Conservation (phyloP, 106 monocot genomes). For the Alisma plantagoaquatica region DNA sequence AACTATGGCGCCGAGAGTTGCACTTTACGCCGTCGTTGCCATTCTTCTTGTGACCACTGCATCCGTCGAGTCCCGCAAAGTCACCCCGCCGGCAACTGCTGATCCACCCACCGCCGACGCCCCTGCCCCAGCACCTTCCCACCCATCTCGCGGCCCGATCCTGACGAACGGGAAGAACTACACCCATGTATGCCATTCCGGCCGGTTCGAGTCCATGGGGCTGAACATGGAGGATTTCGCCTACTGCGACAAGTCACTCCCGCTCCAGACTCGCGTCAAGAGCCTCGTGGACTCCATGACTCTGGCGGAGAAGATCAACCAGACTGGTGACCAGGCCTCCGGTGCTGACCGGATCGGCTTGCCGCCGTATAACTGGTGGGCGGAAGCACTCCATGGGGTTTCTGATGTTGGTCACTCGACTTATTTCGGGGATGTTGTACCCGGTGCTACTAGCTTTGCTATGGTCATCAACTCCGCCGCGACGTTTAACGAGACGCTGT, state of each 20-base stretch:
- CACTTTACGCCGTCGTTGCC: too few relatives aligned
- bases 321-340: too few relatives aligned
- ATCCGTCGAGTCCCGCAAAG: too few relatives aligned
- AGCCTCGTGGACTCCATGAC: conserved; percentile 6
- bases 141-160: not conserved
- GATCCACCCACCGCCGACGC: too few relatives aligned
- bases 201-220: not conserved
- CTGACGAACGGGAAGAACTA: not conserved
- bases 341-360: conserved; percentile 14
- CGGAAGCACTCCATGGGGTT: conserved; percentile 16
- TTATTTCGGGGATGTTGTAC: conserved; percentile 1
- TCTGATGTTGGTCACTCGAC: conserved; percentile 16
- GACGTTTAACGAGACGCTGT: conserved; percentile 7
- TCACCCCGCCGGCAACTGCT: too few relatives aligned
- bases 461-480: conserved; percentile 1
- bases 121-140: too few relatives aligned
- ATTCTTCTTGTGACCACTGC: too few relatives aligned
- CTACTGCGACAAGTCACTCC: conserved; percentile 13
- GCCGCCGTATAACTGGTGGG: conserved; percentile 25
- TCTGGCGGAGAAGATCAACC: not conserved
- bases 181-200: conserved; percentile 9
- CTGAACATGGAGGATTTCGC: too few relatives aligned
- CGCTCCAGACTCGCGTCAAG: too few relatives aligned
- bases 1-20: too few relatives aligned
- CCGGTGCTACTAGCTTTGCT: not conserved